Evolutionary conservation across 306 rosid species (phyloP).

Genomic region (Prunus kanzakura): DNA sequence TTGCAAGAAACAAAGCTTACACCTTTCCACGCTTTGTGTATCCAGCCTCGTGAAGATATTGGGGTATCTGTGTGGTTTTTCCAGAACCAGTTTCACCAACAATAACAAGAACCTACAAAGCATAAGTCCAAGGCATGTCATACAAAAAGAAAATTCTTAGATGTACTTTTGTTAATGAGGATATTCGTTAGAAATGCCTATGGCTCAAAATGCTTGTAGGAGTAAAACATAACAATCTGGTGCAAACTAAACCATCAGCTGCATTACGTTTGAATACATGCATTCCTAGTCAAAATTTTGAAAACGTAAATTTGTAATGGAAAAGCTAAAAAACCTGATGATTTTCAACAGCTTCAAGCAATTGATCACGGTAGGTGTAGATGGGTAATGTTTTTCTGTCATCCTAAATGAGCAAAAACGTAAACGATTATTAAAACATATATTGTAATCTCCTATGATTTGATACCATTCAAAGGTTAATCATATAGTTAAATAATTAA

Average conservation of each 20-base stretch:
- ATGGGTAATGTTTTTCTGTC: constrained; percentile 84
- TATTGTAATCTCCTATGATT: constrained; percentile 1
- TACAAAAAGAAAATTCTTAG: neutral
- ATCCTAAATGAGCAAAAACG: constrained; percentile 43
- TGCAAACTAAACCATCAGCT: neutral
- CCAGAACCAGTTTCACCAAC: constrained; percentile 99
- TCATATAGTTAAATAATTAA: neutral
- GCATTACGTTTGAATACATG: neutral
- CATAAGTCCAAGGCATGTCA: constrained; percentile 5
- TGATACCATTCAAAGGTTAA: constrained; percentile 12
- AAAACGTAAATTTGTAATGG: too few relatives aligned
- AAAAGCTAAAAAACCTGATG: constrained; percentile 58
- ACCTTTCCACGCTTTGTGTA: constrained; percentile 93
- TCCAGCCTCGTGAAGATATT: constrained; percentile 96
- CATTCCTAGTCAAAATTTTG: neutral
- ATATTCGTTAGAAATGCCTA: neutral
- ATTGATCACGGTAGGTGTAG: constrained; percentile 65
- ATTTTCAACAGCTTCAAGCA: constrained; percentile 71
- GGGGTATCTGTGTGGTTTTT: constrained; percentile 95
- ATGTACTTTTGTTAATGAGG: neutral
- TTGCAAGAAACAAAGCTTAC: constrained; percentile 7
- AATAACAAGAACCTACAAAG: constrained; percentile 78
- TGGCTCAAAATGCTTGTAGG: neutral
- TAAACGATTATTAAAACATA: constrained; percentile 14
- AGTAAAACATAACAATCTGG: neutral